A percentile compares a stretch with the other conserved stretches of the same genome.
Conservation (phyloP, 2,329 filamentous ascomycete species). For the Cytospora chrysosperma region DNA sequence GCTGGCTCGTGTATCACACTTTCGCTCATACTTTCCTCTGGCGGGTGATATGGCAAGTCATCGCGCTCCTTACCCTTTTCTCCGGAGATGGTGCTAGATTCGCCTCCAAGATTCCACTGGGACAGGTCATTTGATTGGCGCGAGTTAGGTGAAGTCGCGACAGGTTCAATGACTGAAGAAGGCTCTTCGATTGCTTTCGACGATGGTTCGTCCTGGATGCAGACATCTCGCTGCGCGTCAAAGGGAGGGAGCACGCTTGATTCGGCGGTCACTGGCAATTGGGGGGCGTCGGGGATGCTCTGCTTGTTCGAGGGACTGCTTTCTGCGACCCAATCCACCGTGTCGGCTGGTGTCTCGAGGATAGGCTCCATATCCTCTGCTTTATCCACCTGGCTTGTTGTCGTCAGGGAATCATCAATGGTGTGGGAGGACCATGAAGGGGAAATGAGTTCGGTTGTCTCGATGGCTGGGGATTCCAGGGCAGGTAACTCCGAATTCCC, state of each 20-base stretch:
- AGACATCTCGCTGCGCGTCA: background rate
- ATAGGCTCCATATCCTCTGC: constrained; percentile 24
- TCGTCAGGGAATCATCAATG: background rate
- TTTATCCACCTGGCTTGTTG: constrained; percentile 25
- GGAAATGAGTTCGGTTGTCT: background rate
- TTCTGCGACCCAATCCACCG: constrained; percentile 31
- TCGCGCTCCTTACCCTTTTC: background rate
- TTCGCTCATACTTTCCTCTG: background rate
- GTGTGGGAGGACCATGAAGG: background rate
- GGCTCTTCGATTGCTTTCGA: background rate
- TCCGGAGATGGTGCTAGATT: background rate
- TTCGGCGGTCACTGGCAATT: background rate
- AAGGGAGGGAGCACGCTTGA: background rate
- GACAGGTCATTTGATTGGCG: background rate
- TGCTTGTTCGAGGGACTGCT: constrained; percentile 35
- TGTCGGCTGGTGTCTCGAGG: constrained; percentile 26
- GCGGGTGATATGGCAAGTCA: background rate
- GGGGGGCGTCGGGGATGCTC: background rate
- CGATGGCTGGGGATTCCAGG: background rate
- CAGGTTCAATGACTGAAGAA: background rate
- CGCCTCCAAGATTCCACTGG: background rate
- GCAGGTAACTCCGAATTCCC: background rate
- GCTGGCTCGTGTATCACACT: background rate
- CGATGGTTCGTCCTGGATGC: background rate
- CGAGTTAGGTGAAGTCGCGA: background rate